These are phyloP conservation scores for Trifolium repens DNA, from an alignment of 306 rosid species.

Conservation along the genomic window DNA sequence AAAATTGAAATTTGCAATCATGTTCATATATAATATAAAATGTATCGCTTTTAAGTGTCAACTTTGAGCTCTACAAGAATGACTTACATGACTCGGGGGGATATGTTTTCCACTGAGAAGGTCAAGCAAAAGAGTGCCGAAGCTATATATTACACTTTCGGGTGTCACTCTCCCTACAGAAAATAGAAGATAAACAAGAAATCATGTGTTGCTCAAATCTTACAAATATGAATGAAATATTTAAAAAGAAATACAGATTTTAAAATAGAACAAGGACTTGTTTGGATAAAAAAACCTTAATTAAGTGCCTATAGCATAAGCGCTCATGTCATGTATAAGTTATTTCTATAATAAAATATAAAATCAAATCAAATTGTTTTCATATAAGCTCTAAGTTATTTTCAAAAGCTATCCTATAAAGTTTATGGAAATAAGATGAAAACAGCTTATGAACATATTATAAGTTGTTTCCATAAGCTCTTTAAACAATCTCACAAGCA, in stretches of 20 bases:
- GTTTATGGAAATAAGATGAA: no score
- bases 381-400: no score
- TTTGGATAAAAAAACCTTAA: no score
- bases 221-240: constrained; percentile 8
- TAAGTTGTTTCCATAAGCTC: no score
- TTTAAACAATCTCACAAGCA: no score
- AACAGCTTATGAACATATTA: no score
- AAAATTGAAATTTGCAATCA: neutral
- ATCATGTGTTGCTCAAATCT: constrained; percentile 9
- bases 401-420: no score
- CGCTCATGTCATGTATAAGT: no score
- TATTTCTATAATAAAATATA: no score
- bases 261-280: no score
- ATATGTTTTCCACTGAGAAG: constrained; percentile 87
- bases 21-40: neutral
- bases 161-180: constrained; percentile 80
- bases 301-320: no score
- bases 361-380: no score
- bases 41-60: neutral
- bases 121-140: constrained; percentile 85
- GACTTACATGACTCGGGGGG: constrained; percentile 85
- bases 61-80: constrained; percentile 17
- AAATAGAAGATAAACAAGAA: constrained; percentile 36
- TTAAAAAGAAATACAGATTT: neutral
- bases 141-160: constrained; percentile 83